Base-by-base conservation (phyloP, 1,139 yeast species). In the Kazachstania sp. region DNA sequence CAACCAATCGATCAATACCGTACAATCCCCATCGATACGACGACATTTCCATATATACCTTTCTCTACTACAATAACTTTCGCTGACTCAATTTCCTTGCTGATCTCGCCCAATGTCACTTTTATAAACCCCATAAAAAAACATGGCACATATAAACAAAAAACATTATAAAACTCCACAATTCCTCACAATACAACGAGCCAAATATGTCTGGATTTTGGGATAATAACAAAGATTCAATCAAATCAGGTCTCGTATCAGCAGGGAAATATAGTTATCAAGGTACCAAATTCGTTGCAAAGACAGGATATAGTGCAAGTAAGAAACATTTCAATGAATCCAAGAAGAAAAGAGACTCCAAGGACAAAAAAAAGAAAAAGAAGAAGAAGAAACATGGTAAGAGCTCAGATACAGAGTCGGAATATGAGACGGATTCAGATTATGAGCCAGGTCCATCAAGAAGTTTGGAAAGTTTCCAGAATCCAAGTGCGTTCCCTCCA, bases 181-280 rank as follows among this genome's bases (percentile, higher is more conserved):
- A n/a, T n/a, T n/a, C n/a, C n/a, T n/a, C n/a, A 15, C 15, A 32
- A 15, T 32, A 11, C 11, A n/a, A 28, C 36, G n/a, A 60, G n/a
- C n/a, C n/a, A n/a, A n/a, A n/a, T n/a, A n/a, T 58, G 64, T 62
- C 67, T 60, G 63, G 62, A 32, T 72, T 72, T 54, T 74, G 78
- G 79, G 73, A 71, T n/a, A 69, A 71, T 47, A 73, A 74, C 59
- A 74, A 74, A 49, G 78, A 61, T 35, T 51, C 73, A 0, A 68
- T 75, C 50, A 62, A 69, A 37, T 66, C 67, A 16, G 75, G 76
- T 18, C 61, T 74, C 1, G 67, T 65, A 20, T 51, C 64, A 2
- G 70, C 64, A 3, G 69, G 71, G 2, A 61, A 62, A 41, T 54
- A 55, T 30, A 57, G 68, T 20, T 64, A 56, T 49, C 65, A 64